phyloP scores from a whole-genome alignment of 495 filamentous ascomycete genomes.

The Daldinia caldariorum region DNA sequence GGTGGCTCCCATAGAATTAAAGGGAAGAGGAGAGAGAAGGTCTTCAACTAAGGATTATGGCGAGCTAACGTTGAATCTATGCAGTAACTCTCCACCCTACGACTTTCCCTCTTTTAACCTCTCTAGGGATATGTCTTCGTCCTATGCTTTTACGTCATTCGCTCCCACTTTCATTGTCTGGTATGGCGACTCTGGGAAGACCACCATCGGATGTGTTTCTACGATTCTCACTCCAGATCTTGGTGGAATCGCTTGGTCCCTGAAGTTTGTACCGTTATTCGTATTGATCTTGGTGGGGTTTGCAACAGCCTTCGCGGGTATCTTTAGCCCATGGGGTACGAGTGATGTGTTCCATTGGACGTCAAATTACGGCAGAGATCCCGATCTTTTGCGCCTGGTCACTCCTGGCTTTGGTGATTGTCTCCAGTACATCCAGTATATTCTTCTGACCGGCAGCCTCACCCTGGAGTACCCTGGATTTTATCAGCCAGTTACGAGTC shows the following conservation, averaged over 20 bases:
- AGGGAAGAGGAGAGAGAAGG: neutral
- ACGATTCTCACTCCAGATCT: constrained; percentile 84
- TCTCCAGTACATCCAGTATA: constrained; percentile 95
- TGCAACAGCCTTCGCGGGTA: constrained; percentile 82
- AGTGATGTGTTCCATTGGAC: constrained; percentile 91
- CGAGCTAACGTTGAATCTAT: constrained; percentile 15
- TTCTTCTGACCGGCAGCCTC: constrained; percentile 85
- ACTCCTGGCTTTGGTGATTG: constrained; percentile 98
- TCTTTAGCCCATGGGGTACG: constrained; percentile 94
- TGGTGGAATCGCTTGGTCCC: constrained; percentile 64
- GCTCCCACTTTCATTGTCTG: constrained; percentile 73
- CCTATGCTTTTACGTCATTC: constrained; percentile 86
- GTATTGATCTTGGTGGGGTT: constrained; percentile 82
- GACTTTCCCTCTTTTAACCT: constrained; percentile 76
- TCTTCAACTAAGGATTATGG: constrained; percentile 10
- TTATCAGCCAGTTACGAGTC: constrained; percentile 89
- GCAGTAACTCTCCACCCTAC: constrained; percentile 43
- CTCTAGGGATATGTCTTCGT: constrained; percentile 77
- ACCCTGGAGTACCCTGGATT: constrained; percentile 92
- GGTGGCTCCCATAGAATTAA: constrained; percentile 42
- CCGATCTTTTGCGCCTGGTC: constrained; percentile 88
- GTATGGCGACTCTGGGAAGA: constrained; percentile 71
- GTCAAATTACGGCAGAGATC: constrained; percentile 94
- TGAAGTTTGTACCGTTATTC: constrained; percentile 82
- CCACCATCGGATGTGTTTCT: constrained; percentile 80